Conservation (phyloP, 108 stramenopile genomes). For the Chaetoceros muelleri region DNA sequence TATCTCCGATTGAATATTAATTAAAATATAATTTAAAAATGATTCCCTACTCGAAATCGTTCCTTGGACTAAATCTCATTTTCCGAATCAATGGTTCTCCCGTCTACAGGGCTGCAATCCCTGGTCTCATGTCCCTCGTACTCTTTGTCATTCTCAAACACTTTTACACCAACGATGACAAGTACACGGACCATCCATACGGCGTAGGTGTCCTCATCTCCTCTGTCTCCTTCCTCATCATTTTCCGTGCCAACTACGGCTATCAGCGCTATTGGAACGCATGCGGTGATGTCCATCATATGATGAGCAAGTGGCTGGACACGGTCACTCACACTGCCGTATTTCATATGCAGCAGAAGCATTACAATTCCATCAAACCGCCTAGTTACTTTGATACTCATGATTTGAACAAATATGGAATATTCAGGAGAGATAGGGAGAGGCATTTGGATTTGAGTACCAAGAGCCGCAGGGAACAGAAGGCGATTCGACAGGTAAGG, state of each 20-base stretch:
- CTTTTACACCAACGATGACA: conserved; percentile 6
- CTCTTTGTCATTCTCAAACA: conserved; percentile 20
- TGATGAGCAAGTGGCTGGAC: conserved; percentile 74
- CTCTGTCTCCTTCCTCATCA: conserved; percentile 43
- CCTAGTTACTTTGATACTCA: conserved; percentile 52
- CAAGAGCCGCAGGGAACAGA: background rate
- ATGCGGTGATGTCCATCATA: conserved; percentile 21
- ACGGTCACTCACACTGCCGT: conserved; percentile 29
- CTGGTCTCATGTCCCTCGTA: conserved; percentile 37
- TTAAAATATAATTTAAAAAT: conserved; percentile 19
- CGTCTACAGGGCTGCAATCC: conserved; percentile 47
- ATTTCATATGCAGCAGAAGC: conserved; percentile 58
- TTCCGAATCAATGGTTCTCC: conserved; percentile 58
- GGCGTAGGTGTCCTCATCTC: conserved; percentile 52
- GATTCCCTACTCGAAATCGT: conserved; percentile 64
- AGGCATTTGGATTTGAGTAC: conserved; percentile 6
- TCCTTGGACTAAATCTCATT: conserved; percentile 46
- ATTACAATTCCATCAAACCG: conserved; percentile 41
- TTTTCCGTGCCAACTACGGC: conserved; percentile 55
- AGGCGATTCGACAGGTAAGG: background rate
- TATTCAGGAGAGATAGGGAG: conserved; percentile 60
- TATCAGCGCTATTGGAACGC: conserved; percentile 73
- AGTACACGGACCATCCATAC: conserved; percentile 45
- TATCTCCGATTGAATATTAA: no score
- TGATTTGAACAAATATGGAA: conserved; percentile 33